A percentile compares a stretch with the other conserved stretches of the same genome.
Evolutionary conservation across 2,329 filamentous ascomycete species (phyloP).

Genomic region (Corniculantispora saksenae): DNA sequence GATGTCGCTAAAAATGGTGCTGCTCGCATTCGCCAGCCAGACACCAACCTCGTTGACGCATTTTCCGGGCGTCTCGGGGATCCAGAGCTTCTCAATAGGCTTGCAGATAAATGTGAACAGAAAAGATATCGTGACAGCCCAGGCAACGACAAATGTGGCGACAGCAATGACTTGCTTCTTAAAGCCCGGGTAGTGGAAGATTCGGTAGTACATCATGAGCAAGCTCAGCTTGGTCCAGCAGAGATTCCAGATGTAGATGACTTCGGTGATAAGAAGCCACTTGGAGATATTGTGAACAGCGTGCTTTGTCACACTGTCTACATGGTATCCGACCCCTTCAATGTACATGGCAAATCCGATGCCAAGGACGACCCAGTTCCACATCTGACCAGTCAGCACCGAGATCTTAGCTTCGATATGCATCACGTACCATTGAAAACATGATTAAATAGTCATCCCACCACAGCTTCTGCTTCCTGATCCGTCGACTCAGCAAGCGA

Average conservation of each 20-base stretch:
- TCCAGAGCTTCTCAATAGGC: conserved; percentile 52
- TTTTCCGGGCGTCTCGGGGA: conserved; percentile 42
- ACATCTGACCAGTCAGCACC: conserved; percentile 30
- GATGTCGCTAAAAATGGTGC: conserved; percentile 49
- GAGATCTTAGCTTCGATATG: background rate
- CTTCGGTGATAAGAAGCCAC: conserved; percentile 48
- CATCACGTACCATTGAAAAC: conserved; percentile 44
- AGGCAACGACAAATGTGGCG: conserved; percentile 45
- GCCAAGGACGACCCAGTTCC: conserved; percentile 45
- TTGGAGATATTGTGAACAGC: conserved; percentile 48
- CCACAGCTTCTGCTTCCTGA: conserved; percentile 47
- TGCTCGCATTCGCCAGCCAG: conserved; percentile 51
- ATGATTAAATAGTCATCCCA: conserved; percentile 54
- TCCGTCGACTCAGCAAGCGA: conserved; percentile 42
- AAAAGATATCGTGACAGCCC: conserved; percentile 50
- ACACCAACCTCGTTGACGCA: conserved; percentile 53
- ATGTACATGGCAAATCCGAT: conserved; percentile 51
- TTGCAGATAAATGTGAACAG: conserved; percentile 55
- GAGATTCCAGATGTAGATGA: conserved; percentile 50
- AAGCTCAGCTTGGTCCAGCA: conserved; percentile 53
- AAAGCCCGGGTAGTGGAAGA: conserved; percentile 48
- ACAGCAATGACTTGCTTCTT: conserved; percentile 43
- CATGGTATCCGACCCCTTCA: conserved; percentile 49
- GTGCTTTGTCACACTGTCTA: conserved; percentile 36
- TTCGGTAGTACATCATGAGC: conserved; percentile 54